Conservation (phyloP, 441 rosid species). For the Corymbia citriodora region DNA sequence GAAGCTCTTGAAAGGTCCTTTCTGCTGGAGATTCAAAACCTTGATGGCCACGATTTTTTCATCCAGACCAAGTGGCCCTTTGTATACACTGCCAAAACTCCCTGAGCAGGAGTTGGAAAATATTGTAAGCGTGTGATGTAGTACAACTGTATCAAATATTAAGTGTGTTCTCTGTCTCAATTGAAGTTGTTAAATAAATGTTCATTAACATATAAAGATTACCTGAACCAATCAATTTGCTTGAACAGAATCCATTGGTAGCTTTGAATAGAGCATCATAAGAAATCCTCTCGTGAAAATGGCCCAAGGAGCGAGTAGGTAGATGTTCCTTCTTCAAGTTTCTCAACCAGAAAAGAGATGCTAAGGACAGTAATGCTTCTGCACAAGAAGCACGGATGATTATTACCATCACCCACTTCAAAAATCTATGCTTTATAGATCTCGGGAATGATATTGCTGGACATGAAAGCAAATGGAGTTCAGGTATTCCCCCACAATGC, state of each 20-base stretch:
- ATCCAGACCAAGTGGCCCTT: not conserved
- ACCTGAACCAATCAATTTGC: no score
- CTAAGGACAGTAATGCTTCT: no score
- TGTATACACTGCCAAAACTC: not conserved
- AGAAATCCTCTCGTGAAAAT: no score
- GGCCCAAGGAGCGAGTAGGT: no score
- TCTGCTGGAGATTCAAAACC: not conserved
- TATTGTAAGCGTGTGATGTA: not conserved
- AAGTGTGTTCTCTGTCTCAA: no score
- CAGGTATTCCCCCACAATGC: not conserved
- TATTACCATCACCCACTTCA: not conserved
- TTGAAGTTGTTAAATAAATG: no score
- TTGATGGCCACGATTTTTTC: not conserved
- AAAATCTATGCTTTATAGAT: not conserved
- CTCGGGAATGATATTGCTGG: not conserved
- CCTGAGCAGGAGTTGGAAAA: not conserved
- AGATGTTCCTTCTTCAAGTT: no score
- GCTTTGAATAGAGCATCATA: no score
- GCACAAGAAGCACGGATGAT: not conserved
- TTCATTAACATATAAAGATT: no score
- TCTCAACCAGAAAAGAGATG: no score
- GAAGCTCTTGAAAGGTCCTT: constrained; percentile 7
- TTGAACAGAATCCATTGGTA: no score
- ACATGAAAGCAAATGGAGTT: not conserved
- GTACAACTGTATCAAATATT: not conserved